Conservation (phyloP, 495 filamentous ascomycete genomes). For the Trichoderma gamsii region DNA sequence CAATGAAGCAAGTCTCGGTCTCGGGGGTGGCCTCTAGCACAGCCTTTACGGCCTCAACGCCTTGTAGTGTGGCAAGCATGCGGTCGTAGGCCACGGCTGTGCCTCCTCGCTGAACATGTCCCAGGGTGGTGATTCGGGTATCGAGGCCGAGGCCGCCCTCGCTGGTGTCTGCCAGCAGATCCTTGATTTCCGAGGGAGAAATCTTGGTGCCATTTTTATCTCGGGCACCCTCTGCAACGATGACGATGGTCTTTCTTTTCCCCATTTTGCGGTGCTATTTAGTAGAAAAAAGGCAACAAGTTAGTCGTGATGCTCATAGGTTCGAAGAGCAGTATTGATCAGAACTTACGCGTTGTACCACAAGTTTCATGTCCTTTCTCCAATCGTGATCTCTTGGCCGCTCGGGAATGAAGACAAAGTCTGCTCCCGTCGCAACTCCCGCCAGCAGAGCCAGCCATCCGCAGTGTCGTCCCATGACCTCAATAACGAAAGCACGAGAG, state of each 20-base stretch:
- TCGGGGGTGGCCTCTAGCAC: slow-evolving; percentile 88
- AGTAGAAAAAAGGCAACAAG: neutral
- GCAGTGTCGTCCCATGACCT: slow-evolving; percentile 99
- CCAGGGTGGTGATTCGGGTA: slow-evolving; percentile 89
- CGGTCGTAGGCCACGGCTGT: slow-evolving; percentile 90
- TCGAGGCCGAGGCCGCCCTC: slow-evolving; percentile 60
- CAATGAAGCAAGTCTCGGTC: slow-evolving; percentile 88
- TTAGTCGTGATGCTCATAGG: slow-evolving; percentile 29
- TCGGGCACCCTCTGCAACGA: slow-evolving; percentile 91
- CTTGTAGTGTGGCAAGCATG: slow-evolving; percentile 87
- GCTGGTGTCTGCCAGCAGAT: slow-evolving; percentile 69
- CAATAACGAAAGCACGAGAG: slow-evolving; percentile 94
- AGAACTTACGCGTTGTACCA: slow-evolving; percentile 65
- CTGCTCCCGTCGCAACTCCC: slow-evolving; percentile 88
- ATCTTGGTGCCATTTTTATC: slow-evolving; percentile 84
- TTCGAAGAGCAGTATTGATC: neutral
- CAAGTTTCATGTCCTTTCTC: slow-evolving; percentile 80
- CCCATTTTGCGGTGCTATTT: slow-evolving; percentile 78
- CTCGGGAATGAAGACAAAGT: slow-evolving; percentile 96
- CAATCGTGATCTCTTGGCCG: slow-evolving; percentile 84
- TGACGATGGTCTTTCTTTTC: slow-evolving; percentile 96
- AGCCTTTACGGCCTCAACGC: slow-evolving; percentile 92
- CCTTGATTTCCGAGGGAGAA: slow-evolving; percentile 70
- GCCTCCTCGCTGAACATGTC: slow-evolving; percentile 93
- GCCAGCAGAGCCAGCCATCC: slow-evolving; percentile 98